These are phyloP conservation scores for Pisolithus tinctorius DNA, from an alignment of 768 basidiomycete species.

Conservation along the genomic window DNA sequence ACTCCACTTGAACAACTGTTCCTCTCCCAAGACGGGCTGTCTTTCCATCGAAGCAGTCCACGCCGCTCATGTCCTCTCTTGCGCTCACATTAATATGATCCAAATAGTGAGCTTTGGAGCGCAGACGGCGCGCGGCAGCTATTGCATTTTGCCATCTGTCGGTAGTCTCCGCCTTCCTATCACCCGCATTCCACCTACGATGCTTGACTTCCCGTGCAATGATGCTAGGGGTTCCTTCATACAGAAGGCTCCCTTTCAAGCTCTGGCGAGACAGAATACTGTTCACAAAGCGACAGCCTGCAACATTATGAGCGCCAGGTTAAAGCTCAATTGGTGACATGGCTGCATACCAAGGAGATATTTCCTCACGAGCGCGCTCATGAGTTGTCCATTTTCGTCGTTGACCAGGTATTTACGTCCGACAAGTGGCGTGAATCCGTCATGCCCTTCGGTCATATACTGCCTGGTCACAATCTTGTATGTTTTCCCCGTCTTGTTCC, in stretches of 20 bases:
- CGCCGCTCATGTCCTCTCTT: conserved; percentile 69
- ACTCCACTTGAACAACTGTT: conserved; percentile 7
- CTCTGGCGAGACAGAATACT: conserved; percentile 36
- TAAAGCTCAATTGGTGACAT: background rate
- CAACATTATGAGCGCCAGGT: background rate
- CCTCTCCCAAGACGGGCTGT: conserved; percentile 33
- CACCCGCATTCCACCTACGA: conserved; percentile 24
- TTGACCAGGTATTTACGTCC: conserved; percentile 67
- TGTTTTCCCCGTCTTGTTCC: conserved; percentile 43
- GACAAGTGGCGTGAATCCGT: conserved; percentile 69
- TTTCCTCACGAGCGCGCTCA: conserved; percentile 74
- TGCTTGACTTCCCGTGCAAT: conserved; percentile 44
- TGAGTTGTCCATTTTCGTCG: conserved; percentile 73
- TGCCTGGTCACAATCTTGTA: conserved; percentile 83
- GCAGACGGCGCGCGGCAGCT: conserved; percentile 36
- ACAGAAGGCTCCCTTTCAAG: conserved; percentile 28
- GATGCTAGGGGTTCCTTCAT: conserved; percentile 37
- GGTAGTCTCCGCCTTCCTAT: conserved; percentile 22
- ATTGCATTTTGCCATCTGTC: conserved; percentile 44
- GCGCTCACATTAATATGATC: conserved; percentile 53
- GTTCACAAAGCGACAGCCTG: conserved; percentile 73
- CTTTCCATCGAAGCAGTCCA: conserved; percentile 69
- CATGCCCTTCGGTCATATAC: conserved; percentile 80
- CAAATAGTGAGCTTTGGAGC: conserved; percentile 48
- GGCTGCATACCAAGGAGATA: conserved; percentile 65